These are phyloP conservation scores for Dipteronia sinensis DNA, from an alignment of 345 rosid species.

Conservation along the genomic window DNA sequence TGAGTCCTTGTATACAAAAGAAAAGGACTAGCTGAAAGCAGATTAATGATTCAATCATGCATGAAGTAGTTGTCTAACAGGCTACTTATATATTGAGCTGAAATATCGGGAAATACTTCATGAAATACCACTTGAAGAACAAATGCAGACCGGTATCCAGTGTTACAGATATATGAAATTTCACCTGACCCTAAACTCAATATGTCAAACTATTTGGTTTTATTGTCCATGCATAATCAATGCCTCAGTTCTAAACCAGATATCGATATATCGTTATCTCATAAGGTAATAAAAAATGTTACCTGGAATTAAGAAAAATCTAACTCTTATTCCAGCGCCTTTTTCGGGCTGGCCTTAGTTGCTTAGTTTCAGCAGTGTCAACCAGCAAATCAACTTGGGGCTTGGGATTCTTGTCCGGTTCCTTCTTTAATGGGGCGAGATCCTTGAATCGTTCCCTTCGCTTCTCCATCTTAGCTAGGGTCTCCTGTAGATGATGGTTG, in stretches of 20 bases:
- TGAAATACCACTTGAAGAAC: neutral
- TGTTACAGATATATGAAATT: neutral
- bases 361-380: constrained; percentile 34
- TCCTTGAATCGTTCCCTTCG: constrained; percentile 66
- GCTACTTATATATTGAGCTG: neutral
- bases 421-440: constrained; percentile 23
- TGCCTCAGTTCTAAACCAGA: neutral
- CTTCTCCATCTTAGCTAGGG: constrained; percentile 67
- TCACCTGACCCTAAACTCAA: neutral
- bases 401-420: constrained; percentile 21
- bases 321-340: constrained; percentile 59
- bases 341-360: constrained; percentile 51
- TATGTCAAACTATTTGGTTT: neutral
- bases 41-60: neutral
- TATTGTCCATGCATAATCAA: neutral
- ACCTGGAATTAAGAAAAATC: neutral
- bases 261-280: neutral
- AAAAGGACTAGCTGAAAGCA: neutral
- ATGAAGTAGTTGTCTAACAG: neutral
- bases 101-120: neutral
- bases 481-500: constrained; percentile 39
- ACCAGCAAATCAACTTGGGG: constrained; percentile 26
- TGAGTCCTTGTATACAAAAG: neutral
- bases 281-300: neutral
- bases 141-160: neutral